Evolutionary conservation across 1,284 basidiomycete species (phyloP), one percentile per base, ranked within the genome.

Genomic region (Austroboletus niveus): DNA sequence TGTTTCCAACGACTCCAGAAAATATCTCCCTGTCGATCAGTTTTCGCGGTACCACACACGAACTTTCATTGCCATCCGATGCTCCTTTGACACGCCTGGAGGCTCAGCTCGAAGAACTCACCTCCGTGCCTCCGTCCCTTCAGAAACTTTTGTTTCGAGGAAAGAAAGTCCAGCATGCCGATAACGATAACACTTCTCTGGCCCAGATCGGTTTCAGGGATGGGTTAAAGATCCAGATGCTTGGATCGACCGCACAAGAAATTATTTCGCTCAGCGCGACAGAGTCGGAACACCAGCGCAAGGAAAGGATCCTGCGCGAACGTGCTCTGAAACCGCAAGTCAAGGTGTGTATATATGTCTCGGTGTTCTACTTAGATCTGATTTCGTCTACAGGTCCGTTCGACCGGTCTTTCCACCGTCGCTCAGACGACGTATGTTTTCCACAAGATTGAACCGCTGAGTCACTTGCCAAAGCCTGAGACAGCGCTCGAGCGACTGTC

Each of bases 61-160:
- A 65, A 3, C 58, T 87, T 24, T 74, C 75, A 0, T 59, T 85
- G 0, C 68, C 70, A 15, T 68, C 75, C 0, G 72, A 80, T 45
- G 71, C 70, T 46, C 76, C 81, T 2, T 61, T 87, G 15, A 64
- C 70, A 1, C 63, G 60, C 27, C 68, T 90, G 2, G 76, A 82
- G 53, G 58, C 69, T 1, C 74, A 63, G 34, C 63, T 89, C 6
- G 79, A 85, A 61, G 77, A 82, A 55, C 73, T 86, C 34, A 89
- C 85, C 1, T 73, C 74, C 20, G 81, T 89, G 8, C 84, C 85
- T 0, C 73, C 79, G 6, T 63, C 73, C 5, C 70, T 82, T 44
- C 87, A 90, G 72, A 90, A 89, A 62, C 72, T 89, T 36, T 65
- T 89, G 4, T 85, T 78, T 71, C 87, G 83, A 65, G 86, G 87